These are phyloP conservation scores for Myxozyma udenii DNA, from an alignment of 805 yeast genomes.

Conservation along the genomic window DNA sequence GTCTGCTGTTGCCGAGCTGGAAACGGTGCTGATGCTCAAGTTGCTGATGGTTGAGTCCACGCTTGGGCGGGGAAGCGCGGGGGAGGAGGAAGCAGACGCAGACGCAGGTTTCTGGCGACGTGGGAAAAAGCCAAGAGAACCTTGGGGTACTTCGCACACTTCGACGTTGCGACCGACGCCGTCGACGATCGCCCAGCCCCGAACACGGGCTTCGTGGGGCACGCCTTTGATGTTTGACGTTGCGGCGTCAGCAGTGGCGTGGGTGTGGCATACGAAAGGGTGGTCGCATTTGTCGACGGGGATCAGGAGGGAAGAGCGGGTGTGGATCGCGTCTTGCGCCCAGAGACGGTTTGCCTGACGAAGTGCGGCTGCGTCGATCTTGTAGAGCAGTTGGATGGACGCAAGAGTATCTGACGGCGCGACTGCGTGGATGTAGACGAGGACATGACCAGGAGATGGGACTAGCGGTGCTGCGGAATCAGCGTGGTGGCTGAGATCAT, in stretches of 20 bases:
- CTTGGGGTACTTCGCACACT: constrained; percentile 16
- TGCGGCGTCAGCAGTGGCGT: constrained; percentile 6
- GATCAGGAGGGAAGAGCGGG: constrained; percentile 24
- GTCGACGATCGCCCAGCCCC: constrained; percentile 21
- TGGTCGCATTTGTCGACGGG: constrained; percentile 28
- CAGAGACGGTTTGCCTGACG: constrained; percentile 30
- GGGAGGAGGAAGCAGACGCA: neutral
- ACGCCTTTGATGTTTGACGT: constrained; percentile 8
- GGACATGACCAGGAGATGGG: constrained; percentile 5
- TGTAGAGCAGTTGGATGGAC: constrained; percentile 25
- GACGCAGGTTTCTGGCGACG: neutral
- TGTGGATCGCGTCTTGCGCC: constrained; percentile 31
- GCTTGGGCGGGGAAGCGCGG: constrained; percentile 4
- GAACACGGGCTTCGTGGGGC: constrained; percentile 3
- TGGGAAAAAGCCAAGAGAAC: constrained; percentile 19
- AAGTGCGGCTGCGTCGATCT: constrained; percentile 21
- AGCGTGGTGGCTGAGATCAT: neutral
- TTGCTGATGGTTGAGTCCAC: constrained; percentile 10
- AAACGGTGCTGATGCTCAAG: constrained; percentile 1
- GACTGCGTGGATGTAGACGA: constrained; percentile 30
- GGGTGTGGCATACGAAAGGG: constrained; percentile 17
- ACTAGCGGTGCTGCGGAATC: neutral
- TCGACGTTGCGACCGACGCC: constrained; percentile 21
- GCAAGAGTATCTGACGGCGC: constrained; percentile 29
- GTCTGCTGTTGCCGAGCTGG: neutral